phyloP scores from a whole-genome alignment of 306 rosid genomes.

The Hylodesmum podocarpum region DNA sequence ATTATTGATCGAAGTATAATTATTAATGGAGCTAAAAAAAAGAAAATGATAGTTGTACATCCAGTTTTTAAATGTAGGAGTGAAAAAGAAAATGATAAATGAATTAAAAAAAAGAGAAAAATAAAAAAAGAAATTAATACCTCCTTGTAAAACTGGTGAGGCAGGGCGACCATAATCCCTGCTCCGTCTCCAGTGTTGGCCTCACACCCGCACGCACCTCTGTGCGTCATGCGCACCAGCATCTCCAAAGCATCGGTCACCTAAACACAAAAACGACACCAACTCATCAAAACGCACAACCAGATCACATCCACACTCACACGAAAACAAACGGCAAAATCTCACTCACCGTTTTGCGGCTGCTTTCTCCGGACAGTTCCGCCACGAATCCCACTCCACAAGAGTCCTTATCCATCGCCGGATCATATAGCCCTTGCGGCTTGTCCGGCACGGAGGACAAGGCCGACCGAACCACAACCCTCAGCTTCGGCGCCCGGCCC shows the following conservation, averaged over 20 bases:
- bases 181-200: neutral
- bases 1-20: too few species aligned
- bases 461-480: neutral
- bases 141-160: constrained; percentile 7
- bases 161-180: neutral
- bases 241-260: neutral
- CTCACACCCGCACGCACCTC: neutral
- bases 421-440: neutral
- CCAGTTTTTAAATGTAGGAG: too few species aligned
- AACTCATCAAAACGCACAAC: neutral
- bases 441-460: neutral
- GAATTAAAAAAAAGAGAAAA: too few species aligned
- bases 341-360: neutral
- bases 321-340: neutral
- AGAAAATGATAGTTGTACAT: too few species aligned
- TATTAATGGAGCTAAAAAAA: too few species aligned
- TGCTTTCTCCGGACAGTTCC: neutral
- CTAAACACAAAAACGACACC: neutral
- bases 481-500: neutral
- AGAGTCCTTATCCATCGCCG: neutral
- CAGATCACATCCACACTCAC: neutral
- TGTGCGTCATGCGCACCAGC: constrained; percentile 4
- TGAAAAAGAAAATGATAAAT: too few species aligned
- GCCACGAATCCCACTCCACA: constrained; percentile 5
- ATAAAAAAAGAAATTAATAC: neutral